phyloP scores from a whole-genome alignment of 306 rosid species.

The Acacia confusa region DNA sequence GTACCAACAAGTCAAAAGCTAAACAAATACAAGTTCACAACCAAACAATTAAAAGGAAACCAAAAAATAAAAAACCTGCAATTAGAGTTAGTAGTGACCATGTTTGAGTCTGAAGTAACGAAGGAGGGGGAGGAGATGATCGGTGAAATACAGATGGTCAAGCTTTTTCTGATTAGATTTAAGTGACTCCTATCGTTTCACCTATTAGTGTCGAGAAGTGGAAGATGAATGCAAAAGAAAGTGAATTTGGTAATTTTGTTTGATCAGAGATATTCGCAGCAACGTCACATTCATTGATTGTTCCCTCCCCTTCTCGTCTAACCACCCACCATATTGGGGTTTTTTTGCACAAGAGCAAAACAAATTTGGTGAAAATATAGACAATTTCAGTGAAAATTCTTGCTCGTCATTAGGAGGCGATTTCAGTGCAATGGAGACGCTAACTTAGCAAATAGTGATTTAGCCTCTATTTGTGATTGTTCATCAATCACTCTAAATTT shows the following conservation, averaged over 20 bases:
- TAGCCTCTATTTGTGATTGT: too few relatives aligned
- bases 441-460: too few relatives aligned
- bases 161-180: background rate
- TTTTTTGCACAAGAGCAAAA: background rate
- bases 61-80: too few relatives aligned
- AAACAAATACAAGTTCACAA: too few relatives aligned
- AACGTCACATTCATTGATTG: background rate
- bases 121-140: background rate
- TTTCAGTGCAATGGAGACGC: too few relatives aligned
- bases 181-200: background rate
- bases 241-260: background rate
- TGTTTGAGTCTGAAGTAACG: background rate
- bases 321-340: constrained; percentile 1
- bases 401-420: too few relatives aligned
- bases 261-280: background rate
- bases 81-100: constrained; percentile 27
- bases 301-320: background rate
- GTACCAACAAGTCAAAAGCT: too few relatives aligned
- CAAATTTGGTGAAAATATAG: too few relatives aligned
- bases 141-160: constrained; percentile 9
- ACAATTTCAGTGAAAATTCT: too few relatives aligned
- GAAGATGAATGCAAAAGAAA: background rate
- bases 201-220: background rate
- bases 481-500: too few relatives aligned
- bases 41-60: too few relatives aligned